These are phyloP conservation scores for Xerophyta viscosa DNA, from an alignment of 106 monocot species.

Conservation along the genomic window DNA sequence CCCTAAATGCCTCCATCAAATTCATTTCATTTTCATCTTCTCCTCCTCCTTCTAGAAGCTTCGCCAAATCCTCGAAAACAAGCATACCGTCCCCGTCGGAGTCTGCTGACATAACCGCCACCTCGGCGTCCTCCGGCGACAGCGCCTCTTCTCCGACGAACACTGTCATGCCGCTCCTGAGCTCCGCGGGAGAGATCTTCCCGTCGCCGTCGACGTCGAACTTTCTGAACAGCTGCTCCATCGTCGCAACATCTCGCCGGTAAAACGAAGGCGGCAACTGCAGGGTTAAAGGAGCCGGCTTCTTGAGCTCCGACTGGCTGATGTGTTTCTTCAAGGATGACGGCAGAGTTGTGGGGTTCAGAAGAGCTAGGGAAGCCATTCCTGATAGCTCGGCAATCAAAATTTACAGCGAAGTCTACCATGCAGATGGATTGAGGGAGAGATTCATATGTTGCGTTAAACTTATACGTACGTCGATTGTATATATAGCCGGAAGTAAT, in stretches of 20 bases:
- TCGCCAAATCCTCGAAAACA: conserved; percentile 28
- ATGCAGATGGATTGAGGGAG: too few relatives aligned
- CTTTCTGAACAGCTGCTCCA: not conserved
- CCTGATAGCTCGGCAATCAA: too few relatives aligned
- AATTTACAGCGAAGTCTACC: too few relatives aligned
- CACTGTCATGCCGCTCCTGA: conserved; percentile 14
- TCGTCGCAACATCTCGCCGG: not conserved
- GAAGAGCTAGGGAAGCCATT: too few relatives aligned
- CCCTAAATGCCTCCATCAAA: conserved; percentile 9
- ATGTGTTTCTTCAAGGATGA: too few relatives aligned
- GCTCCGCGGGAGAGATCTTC: conserved; percentile 1
- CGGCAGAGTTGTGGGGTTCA: too few relatives aligned
- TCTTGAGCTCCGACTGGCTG: too few relatives aligned
- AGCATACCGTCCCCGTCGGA: conserved; percentile 38
- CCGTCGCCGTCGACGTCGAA: not conserved
- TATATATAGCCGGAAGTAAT: too few relatives aligned
- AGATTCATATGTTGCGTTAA: too few relatives aligned
- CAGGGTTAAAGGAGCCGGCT: too few relatives aligned
- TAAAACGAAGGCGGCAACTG: too few relatives aligned
- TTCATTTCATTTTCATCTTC: conserved; percentile 9
- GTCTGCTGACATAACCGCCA: conserved; percentile 19
- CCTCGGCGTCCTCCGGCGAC: conserved; percentile 30
- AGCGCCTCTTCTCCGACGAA: conserved; percentile 20
- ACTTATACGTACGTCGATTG: too few relatives aligned
- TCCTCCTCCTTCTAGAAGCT: conserved; percentile 21